Percentiles rank a stretch among this genome's conserved stretches.
Conservation (phyloP, 164 flowering plant genomes). For the Vitis rupestris region DNA sequence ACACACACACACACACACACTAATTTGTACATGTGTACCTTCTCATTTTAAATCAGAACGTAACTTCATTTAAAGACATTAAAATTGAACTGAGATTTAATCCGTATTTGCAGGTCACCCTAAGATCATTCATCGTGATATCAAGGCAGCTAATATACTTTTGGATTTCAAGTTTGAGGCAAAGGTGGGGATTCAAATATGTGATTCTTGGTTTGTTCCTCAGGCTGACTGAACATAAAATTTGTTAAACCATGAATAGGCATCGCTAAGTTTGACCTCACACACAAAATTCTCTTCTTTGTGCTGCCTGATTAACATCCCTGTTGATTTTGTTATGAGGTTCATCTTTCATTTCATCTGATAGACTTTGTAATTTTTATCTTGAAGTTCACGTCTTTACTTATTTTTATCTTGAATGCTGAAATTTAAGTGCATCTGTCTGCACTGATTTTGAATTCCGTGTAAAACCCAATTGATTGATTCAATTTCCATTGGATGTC, state of each 20-base stretch:
- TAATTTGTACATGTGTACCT: no score
- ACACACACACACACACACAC: no score
- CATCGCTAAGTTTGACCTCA: no score
- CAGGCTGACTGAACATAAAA: no score
- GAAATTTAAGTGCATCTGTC: not conserved
- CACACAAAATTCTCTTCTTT: no score
- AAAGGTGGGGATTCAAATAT: conserved; percentile 45
- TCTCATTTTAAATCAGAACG: no score
- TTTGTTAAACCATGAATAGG: no score
- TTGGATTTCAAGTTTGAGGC: conserved; percentile 93
- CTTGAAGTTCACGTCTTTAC: no score
- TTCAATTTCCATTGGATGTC: not conserved
- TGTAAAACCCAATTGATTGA: not conserved
- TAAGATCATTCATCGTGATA: conserved; percentile 95
- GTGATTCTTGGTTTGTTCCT: no score
- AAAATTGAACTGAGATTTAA: not conserved
- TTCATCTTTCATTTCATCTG: not conserved
- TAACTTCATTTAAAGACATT: not conserved
- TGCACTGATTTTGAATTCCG: not conserved
- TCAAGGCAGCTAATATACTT: conserved; percentile 91
- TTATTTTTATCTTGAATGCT: no score
- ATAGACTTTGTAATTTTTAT: not conserved
- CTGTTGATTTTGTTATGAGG: not conserved
- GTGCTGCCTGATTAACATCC: not conserved
- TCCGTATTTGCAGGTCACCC: conserved; percentile 74